Conservation (phyloP, 345 rosid species). For the Aquilaria yunnanensis region DNA sequence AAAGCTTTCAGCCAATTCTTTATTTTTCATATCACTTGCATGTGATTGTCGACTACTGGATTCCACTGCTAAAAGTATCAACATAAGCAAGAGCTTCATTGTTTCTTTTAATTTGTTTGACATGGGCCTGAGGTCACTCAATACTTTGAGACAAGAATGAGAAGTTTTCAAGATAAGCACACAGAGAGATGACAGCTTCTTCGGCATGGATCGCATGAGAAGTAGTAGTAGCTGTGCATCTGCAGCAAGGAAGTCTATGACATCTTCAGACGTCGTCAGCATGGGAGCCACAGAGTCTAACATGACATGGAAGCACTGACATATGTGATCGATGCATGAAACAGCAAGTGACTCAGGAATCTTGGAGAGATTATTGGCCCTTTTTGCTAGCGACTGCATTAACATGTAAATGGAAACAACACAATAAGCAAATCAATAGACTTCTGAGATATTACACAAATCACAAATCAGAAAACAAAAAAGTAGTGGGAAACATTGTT, state of each 20-base stretch:
- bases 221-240: constrained; percentile 63
- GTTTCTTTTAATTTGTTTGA: constrained; percentile 34
- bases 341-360: constrained; percentile 42
- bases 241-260: constrained; percentile 53
- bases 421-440: not conserved
- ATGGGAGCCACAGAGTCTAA: constrained; percentile 41
- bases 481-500: too few relatives aligned
- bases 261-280: constrained; percentile 43
- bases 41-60: constrained; percentile 23
- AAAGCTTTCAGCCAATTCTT: constrained; percentile 38
- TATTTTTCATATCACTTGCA: constrained; percentile 22
- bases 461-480: constrained; percentile 2
- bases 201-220: constrained; percentile 42
- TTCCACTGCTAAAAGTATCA: constrained; percentile 52
- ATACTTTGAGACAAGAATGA: constrained; percentile 56
- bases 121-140: constrained; percentile 44
- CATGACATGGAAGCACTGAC: constrained; percentile 29
- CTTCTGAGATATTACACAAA: too few relatives aligned
- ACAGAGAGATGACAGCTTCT: constrained; percentile 39
- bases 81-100: constrained; percentile 51
- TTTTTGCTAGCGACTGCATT: constrained; percentile 44
- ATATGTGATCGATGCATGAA: constrained; percentile 45
- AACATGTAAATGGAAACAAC: constrained; percentile 12
- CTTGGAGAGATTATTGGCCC: constrained; percentile 26
- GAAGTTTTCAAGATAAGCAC: constrained; percentile 47